phyloP scores from a whole-genome alignment of 2,329 filamentous ascomycete genomes.

The Nannizzia gypsea region DNA sequence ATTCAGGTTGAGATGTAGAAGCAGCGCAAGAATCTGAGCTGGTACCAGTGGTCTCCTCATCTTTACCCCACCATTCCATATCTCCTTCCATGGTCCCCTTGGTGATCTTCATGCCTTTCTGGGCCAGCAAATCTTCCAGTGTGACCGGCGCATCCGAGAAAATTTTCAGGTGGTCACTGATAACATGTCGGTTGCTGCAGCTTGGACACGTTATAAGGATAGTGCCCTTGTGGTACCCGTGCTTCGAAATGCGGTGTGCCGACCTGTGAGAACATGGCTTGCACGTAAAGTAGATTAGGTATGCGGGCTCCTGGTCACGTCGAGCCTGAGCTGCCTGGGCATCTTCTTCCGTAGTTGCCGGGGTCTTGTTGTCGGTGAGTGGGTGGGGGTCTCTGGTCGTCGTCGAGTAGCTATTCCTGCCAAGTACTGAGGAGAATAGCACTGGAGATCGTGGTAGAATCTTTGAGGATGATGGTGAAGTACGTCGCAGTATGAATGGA shows the following conservation, averaged over 20 bases:
- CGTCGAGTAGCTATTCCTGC: slow-evolving; percentile 14
- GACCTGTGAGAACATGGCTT: slow-evolving; percentile 69
- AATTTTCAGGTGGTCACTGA: slow-evolving; percentile 73
- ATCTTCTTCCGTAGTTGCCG: slow-evolving; percentile 20
- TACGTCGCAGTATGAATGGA: neutral
- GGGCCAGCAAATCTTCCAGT: slow-evolving; percentile 32
- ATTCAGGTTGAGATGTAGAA: neutral
- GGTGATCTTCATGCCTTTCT: slow-evolving; percentile 57
- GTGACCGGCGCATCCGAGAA: slow-evolving; percentile 34
- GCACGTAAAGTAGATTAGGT: slow-evolving; percentile 87
- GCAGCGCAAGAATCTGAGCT: neutral
- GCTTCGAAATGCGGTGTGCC: slow-evolving; percentile 78
- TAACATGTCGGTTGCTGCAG: slow-evolving; percentile 80
- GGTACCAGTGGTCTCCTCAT: neutral
- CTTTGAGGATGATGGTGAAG: neutral
- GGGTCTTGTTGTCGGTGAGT: slow-evolving; percentile 25
- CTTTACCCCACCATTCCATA: slow-evolving; percentile 70
- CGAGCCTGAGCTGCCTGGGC: slow-evolving; percentile 21
- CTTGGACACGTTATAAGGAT: slow-evolving; percentile 77
- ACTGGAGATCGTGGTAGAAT: slow-evolving; percentile 3
- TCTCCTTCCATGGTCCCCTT: slow-evolving; percentile 72
- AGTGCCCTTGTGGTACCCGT: slow-evolving; percentile 85
- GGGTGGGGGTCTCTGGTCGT: slow-evolving; percentile 19
- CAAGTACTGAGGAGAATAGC: slow-evolving; percentile 16
- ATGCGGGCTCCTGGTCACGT: slow-evolving; percentile 50